Evolutionary conservation across 1,284 basidiomycete species (phyloP).

Genomic region (Leccinum fuscescens): DNA sequence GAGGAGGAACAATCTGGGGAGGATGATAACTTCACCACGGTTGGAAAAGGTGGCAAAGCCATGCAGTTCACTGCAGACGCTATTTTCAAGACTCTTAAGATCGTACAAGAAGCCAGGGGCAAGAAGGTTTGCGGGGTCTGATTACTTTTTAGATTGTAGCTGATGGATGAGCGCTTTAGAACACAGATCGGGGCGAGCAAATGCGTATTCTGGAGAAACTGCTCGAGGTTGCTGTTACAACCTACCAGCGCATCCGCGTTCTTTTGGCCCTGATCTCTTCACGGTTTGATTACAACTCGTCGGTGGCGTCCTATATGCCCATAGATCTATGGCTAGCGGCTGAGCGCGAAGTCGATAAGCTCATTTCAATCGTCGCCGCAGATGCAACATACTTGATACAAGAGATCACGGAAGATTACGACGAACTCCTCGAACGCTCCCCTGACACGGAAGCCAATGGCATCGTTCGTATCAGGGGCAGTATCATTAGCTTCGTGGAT

Average conservation of each 20-base stretch:
- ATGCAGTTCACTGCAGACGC: slow-evolving; percentile 85
- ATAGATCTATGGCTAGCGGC: slow-evolving; percentile 89
- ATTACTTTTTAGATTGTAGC: background rate
- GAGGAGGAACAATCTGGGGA: slow-evolving; percentile 49
- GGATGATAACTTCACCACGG: slow-evolving; percentile 82
- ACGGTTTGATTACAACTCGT: slow-evolving; percentile 95
- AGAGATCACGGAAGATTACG: slow-evolving; percentile 88
- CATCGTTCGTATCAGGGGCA: slow-evolving; percentile 81
- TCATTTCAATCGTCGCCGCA: slow-evolving; percentile 75
- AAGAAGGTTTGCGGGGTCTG: slow-evolving; percentile 70
- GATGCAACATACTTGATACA: slow-evolving; percentile 83
- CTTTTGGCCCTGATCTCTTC: slow-evolving; percentile 92
- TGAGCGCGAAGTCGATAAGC: slow-evolving; percentile 85
- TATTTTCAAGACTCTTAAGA: slow-evolving; percentile 91
- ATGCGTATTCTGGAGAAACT: slow-evolving; percentile 88
- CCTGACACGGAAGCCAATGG: slow-evolving; percentile 71
- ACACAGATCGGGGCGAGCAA: slow-evolving; percentile 95
- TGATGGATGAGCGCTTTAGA: slow-evolving; percentile 48
- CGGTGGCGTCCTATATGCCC: slow-evolving; percentile 86
- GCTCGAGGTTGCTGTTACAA: slow-evolving; percentile 82
- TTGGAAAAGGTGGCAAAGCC: slow-evolving; percentile 87
- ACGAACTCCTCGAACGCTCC: slow-evolving; percentile 84
- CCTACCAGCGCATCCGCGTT: slow-evolving; percentile 94
- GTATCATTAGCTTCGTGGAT: slow-evolving; percentile 93
- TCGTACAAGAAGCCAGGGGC: slow-evolving; percentile 92